Base-by-base conservation (phyloP, 306 rosid species). In the Hylodesmum podocarpum region DNA sequence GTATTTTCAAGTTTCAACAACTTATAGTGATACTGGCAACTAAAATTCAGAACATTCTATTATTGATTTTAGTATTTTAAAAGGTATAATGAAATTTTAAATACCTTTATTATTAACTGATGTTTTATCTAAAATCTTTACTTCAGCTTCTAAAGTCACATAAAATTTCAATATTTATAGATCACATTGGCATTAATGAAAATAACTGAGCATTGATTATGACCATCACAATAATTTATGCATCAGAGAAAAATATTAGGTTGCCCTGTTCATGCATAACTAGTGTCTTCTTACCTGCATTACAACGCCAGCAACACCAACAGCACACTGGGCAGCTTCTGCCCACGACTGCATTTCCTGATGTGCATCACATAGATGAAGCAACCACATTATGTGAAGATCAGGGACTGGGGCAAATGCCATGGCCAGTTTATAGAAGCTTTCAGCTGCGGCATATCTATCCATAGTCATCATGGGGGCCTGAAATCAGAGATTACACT, bases 331-430 rank as follows among this genome's bases (percentile, higher is more conserved):
- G 72, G 98, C 98, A 80, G 98, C 93, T 89, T 95, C 98, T 11
- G 97, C 98, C 97, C 97, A 92, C 19, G 98, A 95, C 80, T 92
- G 98, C 97, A 95, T 90, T 89, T 95, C 97, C 72, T 92, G 98
- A 79, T 95, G 98, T 1, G 98, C 98, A 82, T 95, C 98, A 81
- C 98, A 95, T 33, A 95, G 84, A 88, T 95, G 98, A 53, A 95
- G 92, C 82, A 95, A 84, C 98, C 98, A 95, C 98, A 95, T 95
- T 75, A 95, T 95, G 88, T 95, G 97, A 81, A 95, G 98, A 89
- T 95, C 98, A 65, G 98, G 98, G 71, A 95, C 97, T 3, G 98
- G 98, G 54, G 98, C 97, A 83, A 95, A 95, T 47, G 98, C 97
- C 97, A 90, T 90, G 22, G 97, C 97, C 83, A 95, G 88, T 88